Evolutionary conservation across 371 early-diverging fungal species (phyloP).

Genomic region (Rhizopus arrhizus): DNA sequence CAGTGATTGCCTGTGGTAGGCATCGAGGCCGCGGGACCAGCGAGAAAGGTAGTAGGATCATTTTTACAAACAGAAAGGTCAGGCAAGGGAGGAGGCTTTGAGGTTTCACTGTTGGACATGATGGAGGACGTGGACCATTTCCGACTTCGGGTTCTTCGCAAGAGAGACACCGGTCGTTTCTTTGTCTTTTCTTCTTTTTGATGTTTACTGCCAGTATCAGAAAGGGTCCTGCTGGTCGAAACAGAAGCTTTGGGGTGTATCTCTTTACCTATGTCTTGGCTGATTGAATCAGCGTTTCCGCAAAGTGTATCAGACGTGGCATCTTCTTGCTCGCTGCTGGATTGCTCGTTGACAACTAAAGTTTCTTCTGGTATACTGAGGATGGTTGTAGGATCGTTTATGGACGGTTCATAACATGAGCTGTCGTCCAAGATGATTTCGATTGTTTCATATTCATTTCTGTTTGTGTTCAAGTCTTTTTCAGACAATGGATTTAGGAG

Average conservation of each 20-base stretch:
- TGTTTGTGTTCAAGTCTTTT: background rate
- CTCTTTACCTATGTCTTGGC: no score
- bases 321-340: no score
- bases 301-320: no score
- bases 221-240: background rate
- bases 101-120: no score
- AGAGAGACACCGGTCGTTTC: background rate
- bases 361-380: no score
- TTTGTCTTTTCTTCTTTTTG: slow-evolving; percentile 6
- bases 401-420: no score
- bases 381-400: no score
- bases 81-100: background rate
- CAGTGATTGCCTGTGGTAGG: background rate
- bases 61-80: background rate
- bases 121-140: background rate
- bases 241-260: no score
- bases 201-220: background rate
- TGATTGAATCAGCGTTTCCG: no score
- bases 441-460: background rate
- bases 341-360: no score
- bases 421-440: background rate
- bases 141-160: background rate
- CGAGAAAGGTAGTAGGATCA: slow-evolving; percentile 8
- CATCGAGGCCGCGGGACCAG: background rate
- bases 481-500: background rate